A percentile compares a stretch with the other conserved stretches of the same genome.
Conservation (phyloP, 306 rosid genomes). For the Cicer judaicum region DNA sequence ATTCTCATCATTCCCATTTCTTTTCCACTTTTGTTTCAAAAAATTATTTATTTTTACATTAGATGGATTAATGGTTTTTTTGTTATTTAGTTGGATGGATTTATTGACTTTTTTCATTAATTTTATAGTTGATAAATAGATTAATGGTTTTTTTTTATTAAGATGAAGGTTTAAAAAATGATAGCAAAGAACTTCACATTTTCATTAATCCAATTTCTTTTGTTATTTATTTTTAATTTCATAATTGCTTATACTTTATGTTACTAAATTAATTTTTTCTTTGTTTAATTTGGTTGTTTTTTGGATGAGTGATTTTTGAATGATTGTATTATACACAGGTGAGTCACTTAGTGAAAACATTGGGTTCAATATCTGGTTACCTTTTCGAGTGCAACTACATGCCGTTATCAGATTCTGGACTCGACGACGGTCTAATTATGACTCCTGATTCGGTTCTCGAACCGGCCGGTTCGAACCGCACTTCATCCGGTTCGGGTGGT, state of each 20-base stretch:
- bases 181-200: not conserved
- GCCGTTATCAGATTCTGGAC: slow-evolving; percentile 64
- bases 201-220: not conserved
- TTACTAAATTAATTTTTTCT: too few species aligned
- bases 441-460: slow-evolving; percentile 83
- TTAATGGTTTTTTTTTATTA: too few species aligned
- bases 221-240: not conserved
- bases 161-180: too few species aligned
- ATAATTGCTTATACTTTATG: too few species aligned
- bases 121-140: too few species aligned
- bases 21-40: not conserved
- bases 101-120: too few species aligned
- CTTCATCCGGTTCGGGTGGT: slow-evolving; percentile 76
- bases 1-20: not conserved
- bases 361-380: slow-evolving; percentile 58
- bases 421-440: slow-evolving; percentile 61
- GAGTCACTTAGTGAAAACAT: slow-evolving; percentile 53
- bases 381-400: slow-evolving; percentile 73
- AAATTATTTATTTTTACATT: too few species aligned
- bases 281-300: not conserved
- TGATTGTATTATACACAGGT: slow-evolving; percentile 47
- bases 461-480: slow-evolving; percentile 65
- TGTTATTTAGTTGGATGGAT: too few species aligned
- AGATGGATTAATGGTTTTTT: too few species aligned
- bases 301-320: too few species aligned